Conservation (phyloP, 768 basidiomycete genomes). For the Boletus rex-veris region DNA sequence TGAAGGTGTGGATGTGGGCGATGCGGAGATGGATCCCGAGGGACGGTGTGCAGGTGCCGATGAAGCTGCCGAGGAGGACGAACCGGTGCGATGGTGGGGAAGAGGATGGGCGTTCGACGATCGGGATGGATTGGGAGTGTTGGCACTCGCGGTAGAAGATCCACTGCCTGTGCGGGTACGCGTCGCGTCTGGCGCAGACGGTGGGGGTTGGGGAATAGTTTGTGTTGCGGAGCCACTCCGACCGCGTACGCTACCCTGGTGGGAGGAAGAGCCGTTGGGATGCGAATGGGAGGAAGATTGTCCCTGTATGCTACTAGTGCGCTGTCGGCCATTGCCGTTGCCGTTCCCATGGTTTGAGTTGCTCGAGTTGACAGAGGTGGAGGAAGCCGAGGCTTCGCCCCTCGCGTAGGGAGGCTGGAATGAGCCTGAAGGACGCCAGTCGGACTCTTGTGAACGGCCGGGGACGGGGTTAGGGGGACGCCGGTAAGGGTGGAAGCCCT, state of each 20-base stretch:
- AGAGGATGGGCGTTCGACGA: conserved; percentile 24
- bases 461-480: conserved; percentile 45
- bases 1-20: conserved; percentile 26
- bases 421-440: conserved; percentile 47
- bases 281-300: conserved; percentile 52
- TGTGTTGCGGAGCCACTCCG: conserved; percentile 35
- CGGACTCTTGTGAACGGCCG: conserved; percentile 32
- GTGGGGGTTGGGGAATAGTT: conserved; percentile 27
- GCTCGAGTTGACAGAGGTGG: conserved; percentile 71
- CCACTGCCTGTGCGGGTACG: conserved; percentile 32
- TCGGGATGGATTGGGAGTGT: conserved; percentile 7
- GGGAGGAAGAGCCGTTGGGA: conserved; percentile 27
- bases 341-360: conserved; percentile 32
- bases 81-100: conserved; percentile 33
- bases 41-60: conserved; percentile 21
- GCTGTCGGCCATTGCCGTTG: conserved; percentile 42
- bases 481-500: conserved; percentile 80
- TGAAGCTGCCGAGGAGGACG: conserved; percentile 26
- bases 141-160: conserved; percentile 22
- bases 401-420: conserved; percentile 79
- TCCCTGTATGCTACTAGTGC: conserved; percentile 72
- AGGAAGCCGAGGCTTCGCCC: conserved; percentile 74
- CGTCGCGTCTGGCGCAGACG: conserved; percentile 19
- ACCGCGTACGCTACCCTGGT: conserved; percentile 33
- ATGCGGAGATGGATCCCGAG: conserved; percentile 28